phyloP scores from a whole-genome alignment of 2,329 filamentous ascomycete genomes.

The Exutisphaerella laricina region DNA sequence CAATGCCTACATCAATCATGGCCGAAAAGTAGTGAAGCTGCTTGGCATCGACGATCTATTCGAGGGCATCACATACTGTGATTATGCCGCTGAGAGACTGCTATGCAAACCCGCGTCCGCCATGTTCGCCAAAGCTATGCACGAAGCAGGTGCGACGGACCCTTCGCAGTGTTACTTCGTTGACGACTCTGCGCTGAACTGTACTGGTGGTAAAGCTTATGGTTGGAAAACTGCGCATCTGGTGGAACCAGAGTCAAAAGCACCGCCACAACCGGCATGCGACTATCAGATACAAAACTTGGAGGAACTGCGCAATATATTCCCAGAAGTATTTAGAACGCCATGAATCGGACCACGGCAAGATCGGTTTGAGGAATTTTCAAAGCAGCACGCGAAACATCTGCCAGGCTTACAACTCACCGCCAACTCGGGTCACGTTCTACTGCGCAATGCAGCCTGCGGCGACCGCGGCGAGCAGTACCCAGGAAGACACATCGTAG shows the following conservation, averaged over 20 bases:
- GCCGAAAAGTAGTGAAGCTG: constrained; percentile 70
- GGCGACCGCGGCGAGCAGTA: no score
- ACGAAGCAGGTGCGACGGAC: constrained; percentile 65
- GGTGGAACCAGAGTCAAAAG: constrained; percentile 67
- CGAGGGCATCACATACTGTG: constrained; percentile 91
- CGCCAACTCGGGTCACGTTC: no score
- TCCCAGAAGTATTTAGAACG: constrained; percentile 80
- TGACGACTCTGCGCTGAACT: constrained; percentile 85
- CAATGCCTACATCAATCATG: constrained; percentile 91
- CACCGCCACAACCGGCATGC: constrained; percentile 55
- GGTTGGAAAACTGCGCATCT: constrained; percentile 87
- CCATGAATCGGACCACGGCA: no score
- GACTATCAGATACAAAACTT: constrained; percentile 69
- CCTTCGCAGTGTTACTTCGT: constrained; percentile 83
- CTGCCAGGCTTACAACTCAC: no score
- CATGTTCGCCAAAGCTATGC: constrained; percentile 88
- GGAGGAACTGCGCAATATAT: constrained; percentile 67
- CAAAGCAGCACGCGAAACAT: no score
- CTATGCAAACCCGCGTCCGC: constrained; percentile 79
- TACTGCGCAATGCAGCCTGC: no score
- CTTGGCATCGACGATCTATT: constrained; percentile 83
- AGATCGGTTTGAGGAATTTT: no score
- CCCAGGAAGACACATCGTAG: no score
- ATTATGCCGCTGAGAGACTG: constrained; percentile 69
- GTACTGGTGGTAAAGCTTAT: constrained; percentile 65